These are phyloP conservation scores for Phytopythium helicoides DNA, from an alignment of 352 stramenopile species.

Conservation along the genomic window DNA sequence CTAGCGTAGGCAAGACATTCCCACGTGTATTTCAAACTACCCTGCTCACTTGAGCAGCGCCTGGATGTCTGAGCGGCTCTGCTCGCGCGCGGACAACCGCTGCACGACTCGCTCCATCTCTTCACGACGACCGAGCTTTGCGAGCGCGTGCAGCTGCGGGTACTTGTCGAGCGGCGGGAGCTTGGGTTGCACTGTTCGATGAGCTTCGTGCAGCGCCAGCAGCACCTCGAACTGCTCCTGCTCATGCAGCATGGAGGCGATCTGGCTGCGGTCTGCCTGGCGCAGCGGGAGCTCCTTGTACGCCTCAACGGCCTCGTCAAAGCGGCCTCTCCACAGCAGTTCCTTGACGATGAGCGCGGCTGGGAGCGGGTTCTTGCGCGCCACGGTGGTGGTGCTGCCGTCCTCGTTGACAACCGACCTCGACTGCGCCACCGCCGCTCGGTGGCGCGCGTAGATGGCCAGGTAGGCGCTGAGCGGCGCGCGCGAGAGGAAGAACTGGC, in stretches of 20 bases:
- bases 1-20: too few relatives aligned
- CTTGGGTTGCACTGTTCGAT: conserved; percentile 20
- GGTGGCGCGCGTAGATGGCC: conserved; percentile 17
- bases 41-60: conserved; percentile 19
- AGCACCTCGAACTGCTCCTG: conserved; percentile 57
- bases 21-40: too few relatives aligned
- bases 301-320: conserved; percentile 46
- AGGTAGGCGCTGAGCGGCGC: conserved; percentile 47
- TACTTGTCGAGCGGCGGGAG: conserved; percentile 37
- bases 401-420: conserved; percentile 6
- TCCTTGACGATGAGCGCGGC: conserved; percentile 40
- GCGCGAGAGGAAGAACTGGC: conserved; percentile 56
- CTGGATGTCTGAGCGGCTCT: conserved; percentile 55
- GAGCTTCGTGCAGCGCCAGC: conserved; percentile 44
- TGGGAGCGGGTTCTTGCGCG: conserved; percentile 25
- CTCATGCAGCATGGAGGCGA: conserved; percentile 37
- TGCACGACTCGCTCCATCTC: conserved; percentile 50
- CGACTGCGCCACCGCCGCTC: conserved; percentile 3
- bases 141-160: conserved; percentile 44
- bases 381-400: conserved; percentile 15
- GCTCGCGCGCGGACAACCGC: conserved; percentile 34
- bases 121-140: conserved; percentile 36
- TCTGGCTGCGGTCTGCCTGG: conserved; percentile 20
- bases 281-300: conserved; percentile 41
- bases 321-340: conserved; percentile 52